Percentiles rank a stretch among this genome's conserved stretches.
Evolutionary conservation across 176 grass and related monocot species (phyloP).

Genomic region (Lolium rigidum): DNA sequence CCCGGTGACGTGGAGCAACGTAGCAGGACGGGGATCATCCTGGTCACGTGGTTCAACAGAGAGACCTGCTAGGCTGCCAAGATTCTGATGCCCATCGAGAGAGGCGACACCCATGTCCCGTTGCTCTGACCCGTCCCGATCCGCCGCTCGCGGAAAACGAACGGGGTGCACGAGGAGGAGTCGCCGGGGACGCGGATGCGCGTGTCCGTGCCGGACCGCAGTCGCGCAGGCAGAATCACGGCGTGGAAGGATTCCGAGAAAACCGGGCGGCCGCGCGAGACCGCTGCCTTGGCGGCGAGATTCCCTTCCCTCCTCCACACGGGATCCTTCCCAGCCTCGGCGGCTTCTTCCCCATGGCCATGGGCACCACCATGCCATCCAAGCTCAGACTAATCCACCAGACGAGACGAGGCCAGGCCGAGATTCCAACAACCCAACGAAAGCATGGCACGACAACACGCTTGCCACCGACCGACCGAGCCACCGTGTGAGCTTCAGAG

Average conservation of each 20-base stretch:
- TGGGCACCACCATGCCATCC: background rate
- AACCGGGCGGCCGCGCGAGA: background rate
- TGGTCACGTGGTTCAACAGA: background rate
- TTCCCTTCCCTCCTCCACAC: background rate
- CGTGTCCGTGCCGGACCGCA: too few relatives aligned
- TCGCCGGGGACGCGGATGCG: too few relatives aligned
- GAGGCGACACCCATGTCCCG: background rate
- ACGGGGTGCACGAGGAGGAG: background rate
- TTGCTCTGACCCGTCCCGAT: background rate
- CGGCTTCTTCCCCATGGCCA: background rate
- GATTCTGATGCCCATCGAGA: conserved; percentile 31
- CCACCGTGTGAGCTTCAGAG: background rate
- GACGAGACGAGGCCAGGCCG: background rate
- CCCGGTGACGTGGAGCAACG: background rate
- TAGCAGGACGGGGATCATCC: background rate
- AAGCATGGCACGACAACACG: background rate
- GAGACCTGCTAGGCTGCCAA: background rate
- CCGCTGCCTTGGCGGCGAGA: background rate
- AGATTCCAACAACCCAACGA: background rate
- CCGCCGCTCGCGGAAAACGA: background rate
- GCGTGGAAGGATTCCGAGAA: background rate
- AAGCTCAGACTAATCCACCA: background rate
- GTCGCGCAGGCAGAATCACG: too few relatives aligned
- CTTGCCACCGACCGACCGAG: background rate
- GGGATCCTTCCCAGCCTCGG: background rate